Evolutionary conservation across 2,329 filamentous ascomycete species (phyloP).

Genomic region (Cercospora citrullina): DNA sequence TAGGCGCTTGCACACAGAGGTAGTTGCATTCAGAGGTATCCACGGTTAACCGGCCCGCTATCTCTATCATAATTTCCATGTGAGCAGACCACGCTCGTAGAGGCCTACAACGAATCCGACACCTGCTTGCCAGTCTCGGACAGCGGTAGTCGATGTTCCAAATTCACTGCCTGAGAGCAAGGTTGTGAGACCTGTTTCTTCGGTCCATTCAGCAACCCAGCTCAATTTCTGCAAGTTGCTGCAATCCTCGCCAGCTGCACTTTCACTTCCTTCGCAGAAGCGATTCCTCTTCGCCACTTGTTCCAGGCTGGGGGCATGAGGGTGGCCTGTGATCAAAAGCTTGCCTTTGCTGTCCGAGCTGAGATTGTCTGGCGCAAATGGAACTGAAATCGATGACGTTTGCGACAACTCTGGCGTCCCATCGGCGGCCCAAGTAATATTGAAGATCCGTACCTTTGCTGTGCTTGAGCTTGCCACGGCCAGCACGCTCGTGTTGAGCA

Average conservation of each 20-base stretch:
- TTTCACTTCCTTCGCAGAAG: constrained; percentile 21
- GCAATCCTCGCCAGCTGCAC: constrained; percentile 34
- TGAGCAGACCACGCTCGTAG: constrained; percentile 45
- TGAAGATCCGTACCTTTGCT: constrained; percentile 41
- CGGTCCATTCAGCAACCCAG: constrained; percentile 44
- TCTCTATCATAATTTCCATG: constrained; percentile 35
- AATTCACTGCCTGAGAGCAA: constrained; percentile 43
- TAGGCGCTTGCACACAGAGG: too few species aligned
- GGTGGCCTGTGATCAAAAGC: constrained; percentile 47
- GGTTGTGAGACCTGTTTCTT: constrained; percentile 37
- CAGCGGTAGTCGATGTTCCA: constrained; percentile 41
- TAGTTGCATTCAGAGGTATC: too few species aligned
- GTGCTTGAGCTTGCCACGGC: constrained; percentile 44
- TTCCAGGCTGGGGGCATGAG: constrained; percentile 39
- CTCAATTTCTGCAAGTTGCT: constrained; percentile 28
- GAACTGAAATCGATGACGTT: constrained; percentile 27
- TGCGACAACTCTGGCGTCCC: constrained; percentile 17
- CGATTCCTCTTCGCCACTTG: constrained; percentile 29
- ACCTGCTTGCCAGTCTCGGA: constrained; percentile 41
- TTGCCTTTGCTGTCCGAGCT: constrained; percentile 41
- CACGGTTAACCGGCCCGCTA: neutral
- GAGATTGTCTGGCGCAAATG: constrained; percentile 45
- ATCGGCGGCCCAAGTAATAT: constrained; percentile 15
- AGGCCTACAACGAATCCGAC: constrained; percentile 43
- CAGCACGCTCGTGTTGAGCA: constrained; percentile 41